Evolutionary conservation across 805 yeast species (phyloP), one percentile per base, ranked within the genome.

Genomic region (Starmerella scarabaei): DNA sequence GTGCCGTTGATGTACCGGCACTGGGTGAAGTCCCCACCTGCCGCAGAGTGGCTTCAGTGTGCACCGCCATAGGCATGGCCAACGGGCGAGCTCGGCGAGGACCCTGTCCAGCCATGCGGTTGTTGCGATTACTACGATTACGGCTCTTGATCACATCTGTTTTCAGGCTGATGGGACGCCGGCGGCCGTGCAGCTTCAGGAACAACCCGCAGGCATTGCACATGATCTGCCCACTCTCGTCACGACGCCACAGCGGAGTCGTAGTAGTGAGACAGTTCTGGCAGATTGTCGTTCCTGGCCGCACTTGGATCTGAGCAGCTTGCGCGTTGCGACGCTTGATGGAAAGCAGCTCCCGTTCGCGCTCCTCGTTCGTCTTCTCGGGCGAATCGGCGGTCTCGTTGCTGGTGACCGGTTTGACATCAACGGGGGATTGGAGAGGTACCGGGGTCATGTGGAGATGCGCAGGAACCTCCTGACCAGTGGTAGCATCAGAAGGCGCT

Each of bases 201-300:
- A 88, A 88, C 48, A 88, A 65, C 0, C 98, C 98, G 65, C 98
- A 88, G 0, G 98, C 98, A 60, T 88, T 88, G 64, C 98, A 88
- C 46, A 88, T 65, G 0, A 94, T 93, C 55, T 82, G 80, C 1
- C 97, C 97, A 45, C 81, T 83, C 0, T 93, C 86, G 53, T 84
- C 84, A 36, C 96, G 68, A 52, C 98, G 68, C 98, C 98, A 88
- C 15, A 88, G 62, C 2, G 98, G 98, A 0, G 98, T 88, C 17
- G 93, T 85, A 45, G 73, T 77, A 0, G 98, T 88, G 55, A 81
- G 77, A 60, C 98, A 88, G 62, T 88, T 88, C 15, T 86, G 78
- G 60, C 95, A 86, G 33, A 48, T 43, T 16, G 52, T 42, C 16
- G 38, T 37, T 26, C 49, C 49, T 20, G 45, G 45, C 24, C 44